Evolutionary conservation across 2,329 filamentous ascomycete species (phyloP), one percentile per base, ranked within the genome.

Genomic region (Cephalotrichum gorgonifer): DNA sequence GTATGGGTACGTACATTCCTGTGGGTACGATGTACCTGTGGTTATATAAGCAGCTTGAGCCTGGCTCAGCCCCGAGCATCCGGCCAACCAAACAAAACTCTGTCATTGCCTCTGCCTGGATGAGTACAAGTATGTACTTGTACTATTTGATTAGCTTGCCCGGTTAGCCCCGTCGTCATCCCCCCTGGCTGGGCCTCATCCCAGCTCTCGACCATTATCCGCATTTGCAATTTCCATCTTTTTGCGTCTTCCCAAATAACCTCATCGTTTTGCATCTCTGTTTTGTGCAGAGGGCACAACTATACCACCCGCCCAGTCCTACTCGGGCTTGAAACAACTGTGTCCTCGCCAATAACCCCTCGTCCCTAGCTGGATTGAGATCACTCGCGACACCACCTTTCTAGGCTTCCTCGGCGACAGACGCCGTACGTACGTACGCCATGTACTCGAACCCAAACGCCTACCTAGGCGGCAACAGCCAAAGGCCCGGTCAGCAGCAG

Each of bases 371-470:
- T 20, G 35, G 12, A 9, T 96, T 26, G 86, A 94, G 61, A 76
- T 95, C 61, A 81, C 75, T 58, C 82, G 87, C 0, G 78, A 89
- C 25, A 95, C 88, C 17, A 96, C 95, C 67, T 79, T 89, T 52
- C 89, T 89, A 47, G 89, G 94, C 58, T 88, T 95, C 45, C 75
- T 98, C 8, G 79, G 97, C 9, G 93, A 48, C 22, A 27, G 50
- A 47, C 53, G 31, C 31, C 48, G 43, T 42, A 26, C 38, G 43
- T 42, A 26, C 38, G 43, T 45, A 52, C 55, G 54, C 61, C 68
- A 96, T 96, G 91, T 97, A 88, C 72, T 93, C 88, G 56, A 88
- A 85, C 65, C 86, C 88, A 56, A 94, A 86, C 73, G 83, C 86
- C 55, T 96, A 84, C 67, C 71, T 95, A 60, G 88, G 88, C 67